Base-by-base conservation (phyloP, 768 basidiomycete species). In the Boletales sp. region DNA sequence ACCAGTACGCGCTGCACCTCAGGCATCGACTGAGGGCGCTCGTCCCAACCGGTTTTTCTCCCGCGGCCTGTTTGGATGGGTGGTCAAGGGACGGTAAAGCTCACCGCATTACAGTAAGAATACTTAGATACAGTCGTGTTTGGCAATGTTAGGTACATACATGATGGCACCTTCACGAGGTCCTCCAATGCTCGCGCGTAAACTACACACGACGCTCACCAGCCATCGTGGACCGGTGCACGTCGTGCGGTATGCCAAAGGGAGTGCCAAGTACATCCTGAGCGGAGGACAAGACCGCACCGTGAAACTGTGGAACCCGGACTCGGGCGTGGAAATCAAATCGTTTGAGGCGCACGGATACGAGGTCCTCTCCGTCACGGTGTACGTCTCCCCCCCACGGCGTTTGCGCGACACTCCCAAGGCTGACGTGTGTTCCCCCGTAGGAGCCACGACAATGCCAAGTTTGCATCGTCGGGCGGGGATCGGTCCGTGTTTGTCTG, bases 401-500 rank as follows among this genome's bases (percentile, higher is more conserved):
- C 10, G 32, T 4, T 10, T 9, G 32, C 11, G 4, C 9, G 32
- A 14, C 4, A 14, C 6, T 34, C 7, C 21, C 21, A 21, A 21
- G 21, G 30, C 35, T 44, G 13, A 50, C 18, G 19, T n/a, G 4
- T 2, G 13, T 30, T n/a, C 14, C 17, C 4, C 7, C 7, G 12
- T 14, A 95, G 90, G 36, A 81, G 92, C 38, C 85, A 92, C 57
- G 95, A 99, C 70, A 99, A 99, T 72, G 84, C 87, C 27, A 87
- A 87, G 61, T 94, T 99, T 59, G 94, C 87, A 13, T 94, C 91
- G 4, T 90, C 87, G 19, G 95, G 95, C 30, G 95, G 95, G 7
- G 95, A 99, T 68, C 83, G 91, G 54, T 84, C 86, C 44, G 84
- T 97, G 1, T 97, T 97, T 58, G 69, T 97, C 19, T 98, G 95